Evolutionary conservation across 2,329 filamentous ascomycete genomes (phyloP).

Genomic region (Incumbomyces lentus): DNA sequence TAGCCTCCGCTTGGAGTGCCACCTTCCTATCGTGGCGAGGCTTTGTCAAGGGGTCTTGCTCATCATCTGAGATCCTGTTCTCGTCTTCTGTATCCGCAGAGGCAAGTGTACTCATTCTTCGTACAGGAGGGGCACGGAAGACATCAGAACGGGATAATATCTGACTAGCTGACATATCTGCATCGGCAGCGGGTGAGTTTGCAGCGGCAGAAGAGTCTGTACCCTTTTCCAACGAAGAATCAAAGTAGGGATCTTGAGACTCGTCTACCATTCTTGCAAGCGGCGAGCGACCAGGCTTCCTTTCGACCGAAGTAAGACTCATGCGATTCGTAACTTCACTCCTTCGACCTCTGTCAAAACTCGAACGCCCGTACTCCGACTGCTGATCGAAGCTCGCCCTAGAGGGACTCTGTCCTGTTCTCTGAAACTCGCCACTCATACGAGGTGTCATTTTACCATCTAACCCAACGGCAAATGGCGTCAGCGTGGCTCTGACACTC

Average conservation of each 20-base stretch:
- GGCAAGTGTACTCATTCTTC: conserved; percentile 24
- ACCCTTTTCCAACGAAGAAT: conserved; percentile 63
- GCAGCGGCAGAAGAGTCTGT: conserved; percentile 61
- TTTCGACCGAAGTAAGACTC: conserved; percentile 40
- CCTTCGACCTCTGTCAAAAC: conserved; percentile 35
- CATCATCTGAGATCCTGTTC: conserved; percentile 28
- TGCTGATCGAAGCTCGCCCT: conserved; percentile 25
- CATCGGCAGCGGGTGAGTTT: conserved; percentile 58
- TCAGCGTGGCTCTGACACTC: conserved; percentile 51
- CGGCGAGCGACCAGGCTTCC: conserved; percentile 39
- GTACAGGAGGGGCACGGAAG: conserved; percentile 67
- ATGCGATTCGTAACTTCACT: conserved; percentile 54
- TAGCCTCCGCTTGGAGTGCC: conserved; percentile 4
- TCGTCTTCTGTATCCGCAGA: conserved; percentile 31
- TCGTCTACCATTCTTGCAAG: conserved; percentile 44
- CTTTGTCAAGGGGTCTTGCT: conserved; percentile 12
- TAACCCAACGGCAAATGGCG: conserved; percentile 39
- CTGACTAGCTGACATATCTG: conserved; percentile 74
- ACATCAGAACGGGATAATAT: conserved; percentile 80
- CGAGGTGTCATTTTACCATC: conserved; percentile 37
- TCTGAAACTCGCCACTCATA: conserved; percentile 33
- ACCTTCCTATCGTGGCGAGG: conserved; percentile 1
- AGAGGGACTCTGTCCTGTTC: conserved; percentile 29
- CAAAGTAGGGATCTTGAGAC: conserved; percentile 64
- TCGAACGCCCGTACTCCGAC: conserved; percentile 23